Evolutionary conservation across 768 basidiomycete genomes (phyloP).

Genomic region (Pleurotus tuoliensis): DNA sequence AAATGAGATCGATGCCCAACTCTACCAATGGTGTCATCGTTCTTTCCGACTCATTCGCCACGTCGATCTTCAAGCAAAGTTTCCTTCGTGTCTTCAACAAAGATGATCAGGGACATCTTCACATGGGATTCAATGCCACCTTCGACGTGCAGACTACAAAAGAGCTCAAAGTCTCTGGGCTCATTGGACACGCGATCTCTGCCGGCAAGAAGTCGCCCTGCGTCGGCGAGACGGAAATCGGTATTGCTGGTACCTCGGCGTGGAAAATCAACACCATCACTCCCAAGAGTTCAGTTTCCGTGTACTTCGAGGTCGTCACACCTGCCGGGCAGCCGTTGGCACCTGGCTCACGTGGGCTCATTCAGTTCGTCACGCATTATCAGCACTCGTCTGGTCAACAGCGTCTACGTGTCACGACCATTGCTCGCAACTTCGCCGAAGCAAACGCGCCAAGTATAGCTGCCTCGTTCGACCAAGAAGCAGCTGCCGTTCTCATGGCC

Average conservation of each 20-base stretch:
- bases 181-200: slow-evolving; percentile 97
- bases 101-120: slow-evolving; percentile 85
- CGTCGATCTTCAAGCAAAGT: slow-evolving; percentile 98
- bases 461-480: slow-evolving; percentile 95
- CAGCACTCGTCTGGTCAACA: slow-evolving; percentile 96
- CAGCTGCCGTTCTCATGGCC: slow-evolving; percentile 96
- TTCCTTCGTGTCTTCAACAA: slow-evolving; percentile 92
- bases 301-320: slow-evolving; percentile 98
- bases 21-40: slow-evolving; percentile 97
- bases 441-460: slow-evolving; percentile 94
- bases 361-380: slow-evolving; percentile 98
- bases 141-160: slow-evolving; percentile 99
- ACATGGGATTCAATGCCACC: slow-evolving; percentile 99
- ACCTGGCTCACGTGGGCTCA: slow-evolving; percentile 87
- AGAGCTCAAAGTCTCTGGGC: slow-evolving; percentile 95
- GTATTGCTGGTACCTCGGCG: slow-evolving; percentile 96
- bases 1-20: slow-evolving; percentile 96
- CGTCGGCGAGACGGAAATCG: slow-evolving; percentile 98
- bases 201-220: slow-evolving; percentile 95
- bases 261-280: slow-evolving; percentile 95
- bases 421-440: slow-evolving; percentile 96
- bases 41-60: slow-evolving; percentile 93
- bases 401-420: slow-evolving; percentile 94
- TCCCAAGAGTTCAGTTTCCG: slow-evolving; percentile 82
- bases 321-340: slow-evolving; percentile 91